phyloP scores from a whole-genome alignment of 1,284 basidiomycete species.

The Fomitopsis palustris region DNA sequence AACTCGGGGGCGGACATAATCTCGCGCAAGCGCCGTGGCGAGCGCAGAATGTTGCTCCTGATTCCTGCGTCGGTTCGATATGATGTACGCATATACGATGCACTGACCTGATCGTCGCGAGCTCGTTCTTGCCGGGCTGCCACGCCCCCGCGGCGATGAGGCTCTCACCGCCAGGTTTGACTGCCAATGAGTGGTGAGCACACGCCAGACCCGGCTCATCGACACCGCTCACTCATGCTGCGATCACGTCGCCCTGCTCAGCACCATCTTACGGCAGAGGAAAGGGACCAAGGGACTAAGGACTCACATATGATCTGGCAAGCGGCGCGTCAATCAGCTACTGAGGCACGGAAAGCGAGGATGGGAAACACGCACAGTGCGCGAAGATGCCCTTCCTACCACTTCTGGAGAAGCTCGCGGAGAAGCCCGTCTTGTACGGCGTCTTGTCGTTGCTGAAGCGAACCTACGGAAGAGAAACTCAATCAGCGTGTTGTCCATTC shows the following conservation, averaged over 20 bases:
- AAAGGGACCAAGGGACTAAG: too few relatives aligned
- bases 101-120: constrained; percentile 66
- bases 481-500: not conserved
- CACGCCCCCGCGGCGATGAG: constrained; percentile 80
- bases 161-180: constrained; percentile 67
- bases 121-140: constrained; percentile 80
- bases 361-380: constrained; percentile 50
- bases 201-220: not conserved
- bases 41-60: constrained; percentile 64
- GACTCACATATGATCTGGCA: not conserved
- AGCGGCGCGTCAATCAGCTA: not conserved
- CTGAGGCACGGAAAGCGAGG: not conserved
- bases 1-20: constrained; percentile 67
- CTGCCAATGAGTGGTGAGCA: constrained; percentile 34
- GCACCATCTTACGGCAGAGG: not conserved
- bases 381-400: constrained; percentile 81
- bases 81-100: not conserved
- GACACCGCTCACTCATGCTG: constrained; percentile 12
- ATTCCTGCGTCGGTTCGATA: not conserved
- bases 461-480: constrained; percentile 40
- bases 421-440: constrained; percentile 83
- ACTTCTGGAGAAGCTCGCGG: constrained; percentile 75
- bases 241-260: not conserved
- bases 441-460: constrained; percentile 95
- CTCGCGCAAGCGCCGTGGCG: constrained; percentile 60